Evolutionary conservation across 106 monocot genomes (phyloP), one percentile per base, ranked within the genome.

Genomic region (Acorus calamus): DNA sequence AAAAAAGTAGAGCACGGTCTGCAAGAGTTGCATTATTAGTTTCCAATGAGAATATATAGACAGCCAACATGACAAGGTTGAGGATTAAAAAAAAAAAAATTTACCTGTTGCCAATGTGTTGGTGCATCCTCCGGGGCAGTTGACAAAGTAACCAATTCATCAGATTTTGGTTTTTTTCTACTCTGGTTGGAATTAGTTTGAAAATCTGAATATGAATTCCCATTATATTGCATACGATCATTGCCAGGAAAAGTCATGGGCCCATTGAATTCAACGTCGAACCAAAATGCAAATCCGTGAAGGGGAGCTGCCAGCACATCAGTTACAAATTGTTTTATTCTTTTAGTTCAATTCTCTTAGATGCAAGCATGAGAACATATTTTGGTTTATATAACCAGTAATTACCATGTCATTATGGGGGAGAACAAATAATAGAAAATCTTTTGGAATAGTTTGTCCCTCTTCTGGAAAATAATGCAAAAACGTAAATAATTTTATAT

Each of bases 221-320:
- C 69, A 51, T 49, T 66, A 46, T 44, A 28, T 46, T 57, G 72
- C 14, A 66, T 48, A 59, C 72, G 70, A 53, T 69, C 65, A 50
- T 78, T 69, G n/a, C 71, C 62, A 61, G 70, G 51, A 51, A 71
- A 62, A 5, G 62, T 62, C 62, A 65, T 57, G 58, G 84, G 85
- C 44, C 85, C 92, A 71, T 98, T 86, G 67, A 98, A 98, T 51
- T 92, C 92, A 2, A 92, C 98, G 66, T 98, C 92, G 64, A 98
- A 98, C 98, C 98, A 98, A 61, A 98, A 88, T 49, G 88, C 98
- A 81, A 98, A 92, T 14, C 98, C 98, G 77, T 98, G 98, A 46
- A 92, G 69, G 42, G 88, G 88, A 60, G 91, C 98, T 98, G 56
- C 59, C 57, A 54, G 55, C n/a, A 58, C 28, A 28, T 28, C 28